Base-by-base conservation (phyloP, 2,329 filamentous ascomycete species). In the Nakataea oryzae region DNA sequence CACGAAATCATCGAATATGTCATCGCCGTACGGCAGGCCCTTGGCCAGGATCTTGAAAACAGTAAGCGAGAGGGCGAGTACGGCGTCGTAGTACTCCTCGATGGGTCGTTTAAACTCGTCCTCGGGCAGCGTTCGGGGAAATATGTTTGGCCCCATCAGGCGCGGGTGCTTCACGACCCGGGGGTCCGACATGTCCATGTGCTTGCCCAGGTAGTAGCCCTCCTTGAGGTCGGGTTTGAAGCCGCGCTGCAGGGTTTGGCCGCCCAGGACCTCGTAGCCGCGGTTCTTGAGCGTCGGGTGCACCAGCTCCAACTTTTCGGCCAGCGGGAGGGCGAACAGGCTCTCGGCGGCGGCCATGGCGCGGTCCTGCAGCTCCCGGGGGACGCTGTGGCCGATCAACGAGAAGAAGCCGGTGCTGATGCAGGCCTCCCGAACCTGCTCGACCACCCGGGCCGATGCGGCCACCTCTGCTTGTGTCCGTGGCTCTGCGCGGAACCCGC, bases 191-290 rank as follows among this genome's bases (percentile, higher is more conserved):
- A 29, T 55, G 1, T 69, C 66, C 29, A 80, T 71, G 27, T 81
- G 72, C 29, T 72, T 68, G 26, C 76, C 75, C 28, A 78, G 65
- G 60, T 75, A 76, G 64, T 72, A 78, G 2, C 75, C 74, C 65
- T 81, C 79, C 66, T 81, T 82, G 32, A 80, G 72, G 64, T 81
- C 80, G 5, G 78, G 78, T 30, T 74, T 70, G 5, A 73, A 71
- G 17, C 72, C 75, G 14, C 74, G 71, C 65, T 81, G 78, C 12
- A 80, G 69, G 2, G 74, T 75, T 64, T 82, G 78, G 2, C 74
- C 75, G 7, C 75, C 72, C 2, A 81, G 69, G 56, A 78, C 70
- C 65, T 83, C 80, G 65, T 82, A 83, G 26, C 80, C 80, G 58
- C 80, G 73, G 65, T 80, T 77, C 59, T 63, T 66, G 50, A 68